Conservation (phyloP, 352 stramenopile genomes). For the Globisporangium irregulare region DNA sequence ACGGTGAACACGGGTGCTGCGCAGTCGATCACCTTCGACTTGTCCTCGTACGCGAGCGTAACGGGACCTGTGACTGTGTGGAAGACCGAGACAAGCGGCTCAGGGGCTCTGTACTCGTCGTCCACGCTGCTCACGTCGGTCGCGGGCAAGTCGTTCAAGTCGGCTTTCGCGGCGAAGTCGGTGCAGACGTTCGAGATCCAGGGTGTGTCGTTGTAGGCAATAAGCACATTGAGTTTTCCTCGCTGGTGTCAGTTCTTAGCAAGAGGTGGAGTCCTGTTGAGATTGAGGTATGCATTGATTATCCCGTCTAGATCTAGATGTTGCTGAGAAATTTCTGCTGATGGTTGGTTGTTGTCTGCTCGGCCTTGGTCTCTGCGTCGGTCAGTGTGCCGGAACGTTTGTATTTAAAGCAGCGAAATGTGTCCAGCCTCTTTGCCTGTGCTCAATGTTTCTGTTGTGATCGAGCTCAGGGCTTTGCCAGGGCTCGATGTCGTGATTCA, state of each 20-base stretch:
- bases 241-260: neutral
- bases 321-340: too few species aligned
- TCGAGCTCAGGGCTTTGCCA: too few species aligned
- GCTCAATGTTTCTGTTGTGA: too few species aligned
- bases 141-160: slow-evolving; percentile 29
- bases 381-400: too few species aligned
- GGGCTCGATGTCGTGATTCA: too few species aligned
- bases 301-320: too few species aligned
- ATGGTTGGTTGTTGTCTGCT: too few species aligned
- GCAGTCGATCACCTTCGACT: slow-evolving; percentile 36
- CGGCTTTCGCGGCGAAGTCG: slow-evolving; percentile 30
- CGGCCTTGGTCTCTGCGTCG: too few species aligned
- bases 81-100: slow-evolving; percentile 48
- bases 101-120: slow-evolving; percentile 26
- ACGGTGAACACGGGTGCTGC: slow-evolving; percentile 37
- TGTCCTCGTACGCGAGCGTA: slow-evolving; percentile 32
- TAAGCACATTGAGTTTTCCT: neutral
- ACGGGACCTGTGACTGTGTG: slow-evolving; percentile 28
- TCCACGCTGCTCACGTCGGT: slow-evolving; percentile 20
- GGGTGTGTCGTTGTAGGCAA: slow-evolving; percentile 19
- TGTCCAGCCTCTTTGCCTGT: too few species aligned
- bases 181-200: slow-evolving; percentile 48
- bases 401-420: too few species aligned
- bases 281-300: too few species aligned
- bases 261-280: too few species aligned